Evolutionary conservation across 1,139 yeast genomes (phyloP), one percentile per base, ranked within the genome.

Genomic region (Candida albicans): DNA sequence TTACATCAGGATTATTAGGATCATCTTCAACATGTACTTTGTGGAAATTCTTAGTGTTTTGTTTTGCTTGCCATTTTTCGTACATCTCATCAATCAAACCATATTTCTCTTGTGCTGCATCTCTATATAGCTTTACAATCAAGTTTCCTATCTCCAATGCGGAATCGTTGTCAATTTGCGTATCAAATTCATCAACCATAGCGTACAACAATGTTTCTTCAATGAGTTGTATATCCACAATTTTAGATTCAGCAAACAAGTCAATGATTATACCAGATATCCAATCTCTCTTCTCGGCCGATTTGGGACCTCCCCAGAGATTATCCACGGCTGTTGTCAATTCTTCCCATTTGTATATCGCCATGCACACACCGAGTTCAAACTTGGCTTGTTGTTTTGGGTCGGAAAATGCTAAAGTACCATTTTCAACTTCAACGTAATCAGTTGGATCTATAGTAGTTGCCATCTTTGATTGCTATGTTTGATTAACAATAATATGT

Each of bases 271-370:
- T 73, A 4, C 90, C 96, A 3, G 90, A 82, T 49, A 91, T 76
- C 99, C 99, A 95, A 61, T 93, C 99, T 58, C 99, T 77, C 64
- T 93, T 93, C 39, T 88, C 98, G 1, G 76, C 79, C 10, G 96
- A 85, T 37, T 87, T 87, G 12, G 96, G 81, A 2, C 99, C 99
- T 47, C 99, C 99, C 99, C 99, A 93, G 33, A 76, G 73, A 60
- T 87, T 88, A n/a, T 82, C 95, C n/a, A 95, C 99, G 0, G 99
- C 99, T 1, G 88, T 84, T 41, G 79, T 76, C 45, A 93, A 72
- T 37, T 87, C 93, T 49, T 89, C 95, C 99, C 99, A 93, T 50
- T 79, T 77, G 64, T 90, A 81, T 12, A 93, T 66, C 32, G 87
- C 84, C 95, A 91, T 86, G 39, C 96, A 85, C 1, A 88, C 93